phyloP scores from a whole-genome alignment of 106 monocot species.

The Xerophyta viscosa region DNA sequence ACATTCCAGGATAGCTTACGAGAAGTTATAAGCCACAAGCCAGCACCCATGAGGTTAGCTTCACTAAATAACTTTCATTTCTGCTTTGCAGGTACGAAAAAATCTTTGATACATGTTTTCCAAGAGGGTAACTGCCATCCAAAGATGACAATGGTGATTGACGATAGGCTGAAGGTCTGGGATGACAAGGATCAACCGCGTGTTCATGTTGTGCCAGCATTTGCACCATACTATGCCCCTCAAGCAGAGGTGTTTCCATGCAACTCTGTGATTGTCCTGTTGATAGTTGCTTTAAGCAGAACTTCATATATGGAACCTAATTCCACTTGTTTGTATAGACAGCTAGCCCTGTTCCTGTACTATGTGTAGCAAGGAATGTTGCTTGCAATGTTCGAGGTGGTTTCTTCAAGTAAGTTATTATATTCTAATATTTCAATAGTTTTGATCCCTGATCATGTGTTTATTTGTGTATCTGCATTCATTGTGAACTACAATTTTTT shows the following conservation, averaged over 20 bases:
- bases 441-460: too few relatives aligned
- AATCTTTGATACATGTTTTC: conserved; percentile 80
- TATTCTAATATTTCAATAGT: neutral
- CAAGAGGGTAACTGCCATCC: conserved; percentile 75
- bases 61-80: too few relatives aligned
- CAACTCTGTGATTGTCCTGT: neutral
- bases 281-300: too few relatives aligned
- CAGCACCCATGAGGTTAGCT: too few relatives aligned
- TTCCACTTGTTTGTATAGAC: conserved; percentile 45
- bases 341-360: conserved; percentile 67
- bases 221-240: conserved; percentile 91
- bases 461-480: too few relatives aligned
- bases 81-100: conserved; percentile 42
- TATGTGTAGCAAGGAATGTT: conserved; percentile 96
- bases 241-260: conserved; percentile 71
- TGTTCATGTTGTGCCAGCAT: conserved; percentile 93
- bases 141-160: conserved; percentile 96
- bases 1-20: too few relatives aligned
- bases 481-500: too few relatives aligned
- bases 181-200: conserved; percentile 85
- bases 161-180: conserved; percentile 87
- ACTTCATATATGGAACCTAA: too few relatives aligned
- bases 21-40: too few relatives aligned
- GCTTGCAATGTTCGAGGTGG: conserved; percentile 95
- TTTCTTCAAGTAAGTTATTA: conserved; percentile 66